These are phyloP conservation scores for Phialocephala subalpina DNA, from an alignment of 2,329 filamentous ascomycete species.

Conservation along the genomic window DNA sequence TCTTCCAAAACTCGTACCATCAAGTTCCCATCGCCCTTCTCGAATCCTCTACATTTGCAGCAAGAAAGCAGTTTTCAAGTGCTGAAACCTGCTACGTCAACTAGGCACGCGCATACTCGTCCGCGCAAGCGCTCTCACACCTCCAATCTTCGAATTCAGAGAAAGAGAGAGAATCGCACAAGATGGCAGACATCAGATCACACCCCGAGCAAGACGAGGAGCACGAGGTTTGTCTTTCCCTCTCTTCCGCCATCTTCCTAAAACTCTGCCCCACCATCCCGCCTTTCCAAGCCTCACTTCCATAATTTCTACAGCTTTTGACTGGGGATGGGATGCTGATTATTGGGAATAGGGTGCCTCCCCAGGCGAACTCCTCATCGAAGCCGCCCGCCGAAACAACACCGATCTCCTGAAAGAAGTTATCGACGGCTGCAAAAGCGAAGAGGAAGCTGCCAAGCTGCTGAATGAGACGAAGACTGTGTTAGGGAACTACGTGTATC, in stretches of 20 bases:
- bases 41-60: background rate
- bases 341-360: constrained; percentile 77
- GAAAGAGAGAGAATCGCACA: constrained; percentile 9
- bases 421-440: constrained; percentile 62
- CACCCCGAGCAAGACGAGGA: constrained; percentile 40
- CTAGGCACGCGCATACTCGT: constrained; percentile 12
- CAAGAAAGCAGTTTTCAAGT: constrained; percentile 3
- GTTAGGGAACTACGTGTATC: constrained; percentile 87
- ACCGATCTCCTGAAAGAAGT: constrained; percentile 82
- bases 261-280: constrained; percentile 15
- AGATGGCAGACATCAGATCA: constrained; percentile 41
- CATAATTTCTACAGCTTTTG: background rate
- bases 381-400: constrained; percentile 94
- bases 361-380: constrained; percentile 84
- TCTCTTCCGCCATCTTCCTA: constrained; percentile 1
- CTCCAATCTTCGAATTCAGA: background rate
- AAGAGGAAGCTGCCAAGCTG: constrained; percentile 73
- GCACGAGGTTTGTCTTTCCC: constrained; percentile 36
- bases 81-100: constrained; percentile 12
- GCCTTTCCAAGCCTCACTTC: background rate
- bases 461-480: constrained; percentile 88
- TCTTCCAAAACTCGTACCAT: background rate
- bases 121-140: background rate
- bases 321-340: background rate
- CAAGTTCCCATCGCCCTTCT: background rate